phyloP scores from a whole-genome alignment of 257 asterid genomes.

The Solanum clarkiae region DNA sequence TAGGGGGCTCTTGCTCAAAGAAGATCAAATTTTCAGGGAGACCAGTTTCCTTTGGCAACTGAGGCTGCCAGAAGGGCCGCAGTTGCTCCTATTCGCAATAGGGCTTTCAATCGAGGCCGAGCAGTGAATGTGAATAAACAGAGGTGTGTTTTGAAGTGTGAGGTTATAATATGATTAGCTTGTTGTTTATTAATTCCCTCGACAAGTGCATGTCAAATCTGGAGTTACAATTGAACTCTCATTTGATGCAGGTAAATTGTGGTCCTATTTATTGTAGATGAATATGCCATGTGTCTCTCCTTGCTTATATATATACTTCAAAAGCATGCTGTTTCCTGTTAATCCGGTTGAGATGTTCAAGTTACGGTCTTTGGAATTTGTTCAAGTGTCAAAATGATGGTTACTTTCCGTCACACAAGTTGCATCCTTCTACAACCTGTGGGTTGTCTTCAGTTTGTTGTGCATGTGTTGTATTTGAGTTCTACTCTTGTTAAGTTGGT shows the following conservation, averaged over 20 bases:
- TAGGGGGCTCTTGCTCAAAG: conserved; percentile 79
- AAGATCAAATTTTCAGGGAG: conserved; percentile 67
- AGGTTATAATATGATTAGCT: not conserved
- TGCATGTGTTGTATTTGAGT: not conserved
- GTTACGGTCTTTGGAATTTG: not conserved
- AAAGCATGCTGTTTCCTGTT: not conserved
- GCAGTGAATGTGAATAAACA: conserved; percentile 35
- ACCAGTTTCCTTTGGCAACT: conserved; percentile 59
- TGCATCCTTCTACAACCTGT: not conserved
- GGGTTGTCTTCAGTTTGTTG: not conserved
- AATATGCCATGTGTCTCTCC: conserved; percentile 24
- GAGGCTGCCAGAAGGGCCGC: conserved; percentile 80
- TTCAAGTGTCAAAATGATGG: not conserved
- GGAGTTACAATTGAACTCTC: not conserved
- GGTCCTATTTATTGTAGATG: conserved; percentile 27
- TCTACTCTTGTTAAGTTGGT: not conserved
- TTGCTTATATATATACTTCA: conserved; percentile 5
- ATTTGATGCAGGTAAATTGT: conserved; percentile 52
- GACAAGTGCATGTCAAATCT: not conserved
- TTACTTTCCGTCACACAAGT: not conserved
- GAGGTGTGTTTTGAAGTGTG: conserved; percentile 29
- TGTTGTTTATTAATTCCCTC: not conserved
- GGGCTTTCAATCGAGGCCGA: conserved; percentile 37
- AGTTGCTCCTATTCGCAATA: conserved; percentile 45
- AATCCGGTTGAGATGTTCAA: not conserved